phyloP scores from a whole-genome alignment of 345 rosid genomes.

The Acer saccharum region DNA sequence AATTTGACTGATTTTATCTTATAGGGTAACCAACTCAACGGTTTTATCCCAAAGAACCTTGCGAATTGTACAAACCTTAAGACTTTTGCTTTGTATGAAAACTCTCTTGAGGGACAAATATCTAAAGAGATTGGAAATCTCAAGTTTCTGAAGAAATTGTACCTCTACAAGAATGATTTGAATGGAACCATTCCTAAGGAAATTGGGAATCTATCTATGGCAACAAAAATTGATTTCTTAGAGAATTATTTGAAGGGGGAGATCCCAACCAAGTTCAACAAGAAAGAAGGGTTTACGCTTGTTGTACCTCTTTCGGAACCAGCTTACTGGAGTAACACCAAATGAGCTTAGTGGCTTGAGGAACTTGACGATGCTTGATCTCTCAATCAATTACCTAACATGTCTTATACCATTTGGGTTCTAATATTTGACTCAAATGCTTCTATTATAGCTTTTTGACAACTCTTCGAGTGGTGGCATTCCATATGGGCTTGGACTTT shows the following conservation, averaged over 20 bases:
- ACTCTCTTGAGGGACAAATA: constrained; percentile 64
- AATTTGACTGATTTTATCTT: constrained; percentile 65
- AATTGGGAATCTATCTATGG: constrained; percentile 76
- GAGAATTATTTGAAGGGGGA: constrained; percentile 72
- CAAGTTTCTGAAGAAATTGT: constrained; percentile 59
- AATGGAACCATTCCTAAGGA: constrained; percentile 87
- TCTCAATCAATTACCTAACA: too few relatives aligned
- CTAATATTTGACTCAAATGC: too few relatives aligned
- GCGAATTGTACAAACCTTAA: constrained; percentile 64
- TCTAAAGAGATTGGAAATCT: constrained; percentile 77
- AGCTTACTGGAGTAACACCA: constrained; percentile 61
- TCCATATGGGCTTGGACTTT: constrained; percentile 71
- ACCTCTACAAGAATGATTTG: constrained; percentile 73
- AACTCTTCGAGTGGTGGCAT: constrained; percentile 51
- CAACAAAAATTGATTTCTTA: constrained; percentile 78
- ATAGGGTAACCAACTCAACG: constrained; percentile 72
- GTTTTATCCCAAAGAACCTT: constrained; percentile 72
- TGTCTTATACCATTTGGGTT: too few relatives aligned
- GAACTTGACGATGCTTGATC: too few relatives aligned
- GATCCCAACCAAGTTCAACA: constrained; percentile 70
- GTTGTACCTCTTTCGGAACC: constrained; percentile 75
- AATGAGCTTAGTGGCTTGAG: too few relatives aligned
- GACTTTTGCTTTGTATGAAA: constrained; percentile 71
- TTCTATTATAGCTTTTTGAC: too few relatives aligned
- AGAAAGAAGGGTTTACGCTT: constrained; percentile 58